A percentile compares a stretch with the other conserved stretches of the same genome.
Conservation (phyloP, 331 rosid species). For the Cucumis variabilis region DNA sequence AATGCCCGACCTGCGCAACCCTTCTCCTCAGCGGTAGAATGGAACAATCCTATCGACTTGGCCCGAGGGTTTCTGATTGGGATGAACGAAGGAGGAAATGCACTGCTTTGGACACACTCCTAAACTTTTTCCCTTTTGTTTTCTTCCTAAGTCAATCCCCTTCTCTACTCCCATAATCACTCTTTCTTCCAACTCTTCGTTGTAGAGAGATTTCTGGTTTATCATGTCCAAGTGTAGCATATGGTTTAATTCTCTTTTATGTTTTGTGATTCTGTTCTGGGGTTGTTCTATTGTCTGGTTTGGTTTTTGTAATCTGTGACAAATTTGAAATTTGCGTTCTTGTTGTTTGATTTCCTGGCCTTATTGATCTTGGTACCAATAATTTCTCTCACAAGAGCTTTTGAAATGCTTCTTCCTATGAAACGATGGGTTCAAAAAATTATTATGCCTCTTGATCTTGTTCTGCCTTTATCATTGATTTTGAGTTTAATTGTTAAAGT, state of each 20-base stretch:
- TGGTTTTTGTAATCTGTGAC: neutral
- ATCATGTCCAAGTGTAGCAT: neutral
- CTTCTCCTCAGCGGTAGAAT: too few relatives aligned
- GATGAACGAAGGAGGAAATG: too few relatives aligned
- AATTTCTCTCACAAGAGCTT: too few relatives aligned
- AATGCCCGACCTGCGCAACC: too few relatives aligned
- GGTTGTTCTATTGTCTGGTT: neutral
- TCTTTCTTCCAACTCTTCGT: conserved; percentile 1
- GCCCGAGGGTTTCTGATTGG: too few relatives aligned
- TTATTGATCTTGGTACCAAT: too few relatives aligned
- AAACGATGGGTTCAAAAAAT: too few relatives aligned
- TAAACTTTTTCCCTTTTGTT: neutral
- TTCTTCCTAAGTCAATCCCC: neutral
- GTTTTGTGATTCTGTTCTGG: neutral
- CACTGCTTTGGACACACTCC: too few relatives aligned
- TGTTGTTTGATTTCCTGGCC: too few relatives aligned
- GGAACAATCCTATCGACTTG: too few relatives aligned
- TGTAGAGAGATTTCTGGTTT: conserved; percentile 51
- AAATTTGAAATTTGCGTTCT: neutral
- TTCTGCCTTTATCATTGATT: neutral
- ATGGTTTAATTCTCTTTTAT: neutral
- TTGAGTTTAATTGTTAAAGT: neutral
- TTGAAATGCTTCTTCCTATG: too few relatives aligned
- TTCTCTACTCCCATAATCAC: neutral
- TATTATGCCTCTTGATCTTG: too few relatives aligned